Evolutionary conservation across 371 early-diverging fungal genomes (phyloP).

Genomic region (Mucor ambiguus): DNA sequence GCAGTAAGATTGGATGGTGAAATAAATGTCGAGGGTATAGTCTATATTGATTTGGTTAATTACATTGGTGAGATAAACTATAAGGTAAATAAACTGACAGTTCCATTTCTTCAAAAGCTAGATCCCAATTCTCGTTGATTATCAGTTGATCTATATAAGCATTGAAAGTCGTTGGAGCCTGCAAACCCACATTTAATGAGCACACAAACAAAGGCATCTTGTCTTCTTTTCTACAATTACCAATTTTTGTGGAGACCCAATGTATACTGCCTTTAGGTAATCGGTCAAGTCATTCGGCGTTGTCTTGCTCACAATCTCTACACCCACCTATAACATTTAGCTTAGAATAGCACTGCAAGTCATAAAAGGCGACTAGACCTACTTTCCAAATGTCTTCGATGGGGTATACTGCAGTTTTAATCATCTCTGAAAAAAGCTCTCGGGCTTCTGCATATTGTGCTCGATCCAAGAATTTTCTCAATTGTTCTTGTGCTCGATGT

Average conservation of each 20-base stretch:
- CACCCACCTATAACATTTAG: neutral
- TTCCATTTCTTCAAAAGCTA: slow-evolving; percentile 16
- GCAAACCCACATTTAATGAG: neutral
- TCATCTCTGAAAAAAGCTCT: slow-evolving; percentile 11
- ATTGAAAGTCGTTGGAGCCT: slow-evolving; percentile 17
- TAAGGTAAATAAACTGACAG: slow-evolving; percentile 1
- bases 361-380: neutral
- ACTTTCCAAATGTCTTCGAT: slow-evolving; percentile 15
- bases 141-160: slow-evolving; percentile 16
- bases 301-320: slow-evolving; percentile 15
- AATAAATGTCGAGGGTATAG: neutral
- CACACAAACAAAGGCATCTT: neutral
- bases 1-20: slow-evolving; percentile 13
- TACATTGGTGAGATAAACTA: neutral
- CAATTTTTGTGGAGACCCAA: slow-evolving; percentile 1
- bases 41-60: neutral
- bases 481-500: neutral
- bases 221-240: neutral
- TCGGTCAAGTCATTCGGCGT: slow-evolving; percentile 8
- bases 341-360: neutral
- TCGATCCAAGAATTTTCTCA: slow-evolving; percentile 10
- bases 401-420: slow-evolving; percentile 6
- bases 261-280: slow-evolving; percentile 14
- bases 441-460: slow-evolving; percentile 10
- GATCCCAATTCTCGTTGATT: neutral